Evolutionary conservation across 257 asterid species (phyloP), one percentile per base, ranked within the genome.

Genomic region (Echium plantagineum): DNA sequence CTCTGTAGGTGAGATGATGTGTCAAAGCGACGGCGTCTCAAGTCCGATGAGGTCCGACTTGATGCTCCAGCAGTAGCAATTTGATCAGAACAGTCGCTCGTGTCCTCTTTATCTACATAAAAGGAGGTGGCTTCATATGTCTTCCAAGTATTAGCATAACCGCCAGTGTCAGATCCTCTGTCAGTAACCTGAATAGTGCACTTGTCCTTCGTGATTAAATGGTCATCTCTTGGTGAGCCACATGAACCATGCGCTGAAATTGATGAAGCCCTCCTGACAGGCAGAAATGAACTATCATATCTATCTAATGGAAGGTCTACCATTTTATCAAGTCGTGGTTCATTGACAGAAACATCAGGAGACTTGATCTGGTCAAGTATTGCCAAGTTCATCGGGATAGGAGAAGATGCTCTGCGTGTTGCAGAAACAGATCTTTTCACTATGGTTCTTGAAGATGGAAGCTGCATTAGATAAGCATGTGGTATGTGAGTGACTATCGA

Each of bases 61-160:
- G 96, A 85, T 55, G 94, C 86, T 31, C 96, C 95, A 69, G 86
- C 96, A 38, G 96, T 89, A 24, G 95, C 95, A 70, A 85, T 89
- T 72, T 83, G 96, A 64, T 85, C 90, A 30, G 95, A 89, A 74
- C 63, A 74, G 35, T 88, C 90, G 63, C 94, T 88, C 52, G 72
- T 80, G 12, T 77, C 87, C 75, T 71, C 82, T 68, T 71, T 72
- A 55, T 69, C 75, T 60, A 60, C 64, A 65, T 58, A 66, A 48
- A 57, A 55, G 46, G 71, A 63, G 61, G 82, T 66, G 65, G 73
- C 70, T 64, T 67, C 79, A 55, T 72, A 69, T 71, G 74, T 82
- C 78, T 78, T 79, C 94, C 90, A 84, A 60, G 61, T 72, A 69
- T 73, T 72, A 35, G 72, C 65, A 66, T 70, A 71, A 77, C 86